Conservation (phyloP, 768 basidiomycete species). For the Suillus occidentalis region DNA sequence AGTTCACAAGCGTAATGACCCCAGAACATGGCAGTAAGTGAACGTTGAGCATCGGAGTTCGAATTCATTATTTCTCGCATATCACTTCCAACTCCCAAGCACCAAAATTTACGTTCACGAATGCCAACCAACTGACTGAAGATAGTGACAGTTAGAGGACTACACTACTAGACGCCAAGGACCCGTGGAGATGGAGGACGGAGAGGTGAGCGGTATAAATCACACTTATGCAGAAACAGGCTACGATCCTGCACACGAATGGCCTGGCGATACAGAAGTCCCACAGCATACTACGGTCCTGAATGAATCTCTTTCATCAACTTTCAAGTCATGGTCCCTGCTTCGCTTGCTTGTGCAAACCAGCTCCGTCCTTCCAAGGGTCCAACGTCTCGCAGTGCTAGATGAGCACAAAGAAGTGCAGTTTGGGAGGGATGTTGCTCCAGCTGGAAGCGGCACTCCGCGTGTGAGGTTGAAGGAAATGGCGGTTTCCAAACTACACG, state of each 20-base stretch:
- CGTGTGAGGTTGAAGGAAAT: slow-evolving; percentile 80
- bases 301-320: slow-evolving; percentile 24
- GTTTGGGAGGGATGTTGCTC: slow-evolving; percentile 68
- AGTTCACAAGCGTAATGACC: background rate
- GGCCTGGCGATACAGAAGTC: slow-evolving; percentile 44
- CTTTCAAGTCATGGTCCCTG: slow-evolving; percentile 13
- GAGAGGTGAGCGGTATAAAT: slow-evolving; percentile 10
- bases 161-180: slow-evolving; percentile 3
- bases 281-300: slow-evolving; percentile 1
- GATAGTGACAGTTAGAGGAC: background rate
- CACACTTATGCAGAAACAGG: slow-evolving; percentile 6
- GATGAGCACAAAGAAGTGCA: slow-evolving; percentile 66
- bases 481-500: slow-evolving; percentile 80
- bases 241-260: slow-evolving; percentile 60
- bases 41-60: slow-evolving; percentile 13
- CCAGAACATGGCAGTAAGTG: background rate
- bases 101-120: slow-evolving; percentile 1
- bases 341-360: slow-evolving; percentile 41
- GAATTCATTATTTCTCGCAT: slow-evolving; percentile 1
- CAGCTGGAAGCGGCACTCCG: slow-evolving; percentile 51
- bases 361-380: slow-evolving; percentile 49
- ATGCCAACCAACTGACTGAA: slow-evolving; percentile 1
- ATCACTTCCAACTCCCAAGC: background rate
- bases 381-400: slow-evolving; percentile 56
- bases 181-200: slow-evolving; percentile 16